Conservation (phyloP, 164 flowering plant genomes). For the Cinnamomum micranthum region DNA sequence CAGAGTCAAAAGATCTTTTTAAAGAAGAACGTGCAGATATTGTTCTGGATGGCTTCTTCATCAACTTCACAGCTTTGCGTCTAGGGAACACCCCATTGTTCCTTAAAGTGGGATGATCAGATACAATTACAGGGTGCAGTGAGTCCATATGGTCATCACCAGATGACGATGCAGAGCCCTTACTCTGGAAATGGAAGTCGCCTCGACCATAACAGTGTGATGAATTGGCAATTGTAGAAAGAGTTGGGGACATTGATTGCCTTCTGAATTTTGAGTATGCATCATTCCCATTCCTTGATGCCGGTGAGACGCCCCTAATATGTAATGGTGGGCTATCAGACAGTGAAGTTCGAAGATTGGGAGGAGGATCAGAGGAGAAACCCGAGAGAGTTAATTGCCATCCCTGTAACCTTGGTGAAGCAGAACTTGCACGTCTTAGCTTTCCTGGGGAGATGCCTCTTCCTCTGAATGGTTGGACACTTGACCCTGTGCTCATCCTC, state of each 20-base stretch:
- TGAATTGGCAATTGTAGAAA: slow-evolving; percentile 78
- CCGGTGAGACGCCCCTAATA: slow-evolving; percentile 92
- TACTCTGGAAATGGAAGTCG: slow-evolving; percentile 62
- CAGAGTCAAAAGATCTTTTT: slow-evolving; percentile 77
- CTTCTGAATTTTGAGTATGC: slow-evolving; percentile 41
- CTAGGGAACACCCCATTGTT: slow-evolving; percentile 42
- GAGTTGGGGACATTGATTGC: slow-evolving; percentile 88
- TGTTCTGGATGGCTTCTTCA: slow-evolving; percentile 53
- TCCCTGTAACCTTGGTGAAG: slow-evolving; percentile 77
- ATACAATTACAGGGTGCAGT: slow-evolving; percentile 50
- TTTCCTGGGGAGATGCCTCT: slow-evolving; percentile 74
- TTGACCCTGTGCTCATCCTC: slow-evolving; percentile 66
- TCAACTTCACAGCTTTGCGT: slow-evolving; percentile 36
- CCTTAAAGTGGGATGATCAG: slow-evolving; percentile 33
- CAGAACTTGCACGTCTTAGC: slow-evolving; percentile 68
- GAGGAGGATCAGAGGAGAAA: slow-evolving; percentile 86
- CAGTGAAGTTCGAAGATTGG: slow-evolving; percentile 92
- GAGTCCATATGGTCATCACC: slow-evolving; percentile 90
- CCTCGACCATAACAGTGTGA: slow-evolving; percentile 72
- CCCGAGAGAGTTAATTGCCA: slow-evolving; percentile 93
- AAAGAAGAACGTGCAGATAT: slow-evolving; percentile 74
- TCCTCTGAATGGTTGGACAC: slow-evolving; percentile 33
- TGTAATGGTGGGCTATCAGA: slow-evolving; percentile 84
- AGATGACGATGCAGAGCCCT: slow-evolving; percentile 79
- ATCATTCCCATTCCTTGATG: slow-evolving; percentile 63